Conservation (phyloP, 768 basidiomycete genomes). For the Panaeolus papilionaceus region DNA sequence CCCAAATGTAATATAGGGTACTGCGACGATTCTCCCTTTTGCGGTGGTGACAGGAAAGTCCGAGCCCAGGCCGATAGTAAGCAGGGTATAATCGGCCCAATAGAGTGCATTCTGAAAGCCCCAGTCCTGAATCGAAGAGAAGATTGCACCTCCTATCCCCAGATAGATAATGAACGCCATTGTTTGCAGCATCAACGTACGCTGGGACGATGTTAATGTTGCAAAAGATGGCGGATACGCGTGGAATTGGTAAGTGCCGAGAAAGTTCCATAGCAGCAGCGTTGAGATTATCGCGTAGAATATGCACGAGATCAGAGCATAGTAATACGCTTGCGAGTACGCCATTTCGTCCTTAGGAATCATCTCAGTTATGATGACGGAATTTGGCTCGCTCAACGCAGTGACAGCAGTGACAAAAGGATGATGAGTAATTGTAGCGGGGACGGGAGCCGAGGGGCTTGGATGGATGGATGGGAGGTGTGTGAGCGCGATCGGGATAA, state of each 20-base stretch:
- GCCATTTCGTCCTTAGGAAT: slow-evolving; percentile 16
- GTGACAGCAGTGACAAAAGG: not conserved
- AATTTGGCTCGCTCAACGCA: not conserved
- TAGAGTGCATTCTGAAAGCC: slow-evolving; percentile 45
- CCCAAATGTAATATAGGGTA: slow-evolving; percentile 46
- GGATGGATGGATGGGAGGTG: slow-evolving; percentile 22
- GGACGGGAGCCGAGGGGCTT: slow-evolving; percentile 17
- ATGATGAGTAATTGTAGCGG: slow-evolving; percentile 8
- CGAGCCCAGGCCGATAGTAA: slow-evolving; percentile 47
- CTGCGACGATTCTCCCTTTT: slow-evolving; percentile 36
- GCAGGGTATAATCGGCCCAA: slow-evolving; percentile 49
- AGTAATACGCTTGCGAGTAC: slow-evolving; percentile 46
- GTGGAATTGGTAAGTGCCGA: slow-evolving; percentile 38
- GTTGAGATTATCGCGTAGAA: slow-evolving; percentile 38
- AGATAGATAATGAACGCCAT: slow-evolving; percentile 46
- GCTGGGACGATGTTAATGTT: slow-evolving; percentile 44
- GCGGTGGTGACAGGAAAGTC: slow-evolving; percentile 42
- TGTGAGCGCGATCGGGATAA: slow-evolving; percentile 39
- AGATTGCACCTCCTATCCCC: slow-evolving; percentile 44
- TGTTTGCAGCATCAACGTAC: slow-evolving; percentile 50
- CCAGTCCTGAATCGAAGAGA: slow-evolving; percentile 42
- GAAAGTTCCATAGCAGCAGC: slow-evolving; percentile 32
- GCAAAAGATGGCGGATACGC: slow-evolving; percentile 44
- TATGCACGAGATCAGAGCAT: slow-evolving; percentile 39
- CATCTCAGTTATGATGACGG: not conserved